These are phyloP conservation scores for Arabis alpina DNA, from an alignment of 345 rosid genomes.

Conservation along the genomic window DNA sequence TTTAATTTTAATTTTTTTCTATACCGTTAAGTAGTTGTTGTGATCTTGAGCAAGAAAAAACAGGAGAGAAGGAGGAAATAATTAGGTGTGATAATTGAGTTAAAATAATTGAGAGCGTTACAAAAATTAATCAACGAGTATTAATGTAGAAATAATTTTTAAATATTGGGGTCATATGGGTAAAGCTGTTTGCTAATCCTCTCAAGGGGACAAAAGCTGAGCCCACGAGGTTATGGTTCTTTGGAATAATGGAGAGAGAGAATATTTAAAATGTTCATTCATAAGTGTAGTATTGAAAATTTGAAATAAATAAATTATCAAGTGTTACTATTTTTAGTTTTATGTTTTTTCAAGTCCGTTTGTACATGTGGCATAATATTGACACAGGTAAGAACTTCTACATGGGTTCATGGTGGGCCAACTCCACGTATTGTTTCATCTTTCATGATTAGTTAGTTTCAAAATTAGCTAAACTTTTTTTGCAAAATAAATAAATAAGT, in stretches of 20 bases:
- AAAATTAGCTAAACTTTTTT: no score
- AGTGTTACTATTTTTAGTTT: no score
- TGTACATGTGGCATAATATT: no score
- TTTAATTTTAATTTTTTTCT: not conserved
- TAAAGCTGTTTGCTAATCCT: constrained; percentile 35
- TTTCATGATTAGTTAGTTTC: no score
- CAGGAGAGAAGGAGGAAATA: constrained; percentile 4
- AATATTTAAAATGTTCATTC: not conserved
- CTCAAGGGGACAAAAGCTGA: constrained; percentile 29
- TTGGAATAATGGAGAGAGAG: constrained; percentile 29
- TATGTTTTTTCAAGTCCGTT: no score
- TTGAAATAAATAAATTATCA: not conserved
- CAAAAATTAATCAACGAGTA: constrained; percentile 28
- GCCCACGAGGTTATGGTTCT: constrained; percentile 38
- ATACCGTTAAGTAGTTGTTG: constrained; percentile 43
- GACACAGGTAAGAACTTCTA: no score
- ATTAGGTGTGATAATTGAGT: constrained; percentile 31
- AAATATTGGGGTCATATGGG: constrained; percentile 34
- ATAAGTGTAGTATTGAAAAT: constrained; percentile 18
- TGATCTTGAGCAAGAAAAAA: constrained; percentile 40
- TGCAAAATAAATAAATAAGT: no score
- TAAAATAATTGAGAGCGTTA: constrained; percentile 38
- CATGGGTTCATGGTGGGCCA: no score
- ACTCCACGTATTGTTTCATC: no score
- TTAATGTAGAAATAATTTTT: constrained; percentile 1